Base-by-base conservation (phyloP, 768 basidiomycete genomes). In the Boletus speciosus region DNA sequence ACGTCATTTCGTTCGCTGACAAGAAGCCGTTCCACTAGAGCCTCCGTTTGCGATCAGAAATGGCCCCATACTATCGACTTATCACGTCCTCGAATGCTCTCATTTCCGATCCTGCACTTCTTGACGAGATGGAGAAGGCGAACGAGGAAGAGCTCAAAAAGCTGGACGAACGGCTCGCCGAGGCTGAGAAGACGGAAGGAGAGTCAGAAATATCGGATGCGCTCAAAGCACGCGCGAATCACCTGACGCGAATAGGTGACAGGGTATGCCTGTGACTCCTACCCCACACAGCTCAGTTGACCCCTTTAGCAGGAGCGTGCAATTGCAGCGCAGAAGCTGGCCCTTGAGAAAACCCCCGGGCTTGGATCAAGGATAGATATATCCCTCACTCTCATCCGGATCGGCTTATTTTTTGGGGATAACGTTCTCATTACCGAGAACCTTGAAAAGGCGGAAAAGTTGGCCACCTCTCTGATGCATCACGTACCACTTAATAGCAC, bases 281-380 rank as follows among this genome's bases (percentile, higher is more conserved):
- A 1, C 16, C 40, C n/a, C 15, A 3, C 27, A 9, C 27, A 27
- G 29, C 32, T 4, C 38, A 34, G 35, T 19, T 43, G 44, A 50
- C 25, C 25, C n/a, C 19, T 5, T 21, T 1, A 14, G 4, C 55
- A 96, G 92, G 92, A 94, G 40, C 75, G 77, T n/a, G 85, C 94
- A 1, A 67, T 94, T 14, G 81, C 80, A 41, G 93, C 95, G 0
- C 86, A 94, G 65, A 84, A 86, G 52, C 76, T 87, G 1, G 95
- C 96, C 0, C 72, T 97, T 15, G 85, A 89, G 73, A 97, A 97
- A 74, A 95, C 90, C 0, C 89, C 95, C 3, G 95, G 95, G 1
- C 76, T 97, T 6, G 96, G 96, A 10, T 88, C 92, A 11, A 78
- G 92, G 57, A 99, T 98, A 69, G 96, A 98, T 70, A 86, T 97